Base-by-base conservation (phyloP, 116 monocot genomes). In the Trichopus zeylanicus region DNA sequence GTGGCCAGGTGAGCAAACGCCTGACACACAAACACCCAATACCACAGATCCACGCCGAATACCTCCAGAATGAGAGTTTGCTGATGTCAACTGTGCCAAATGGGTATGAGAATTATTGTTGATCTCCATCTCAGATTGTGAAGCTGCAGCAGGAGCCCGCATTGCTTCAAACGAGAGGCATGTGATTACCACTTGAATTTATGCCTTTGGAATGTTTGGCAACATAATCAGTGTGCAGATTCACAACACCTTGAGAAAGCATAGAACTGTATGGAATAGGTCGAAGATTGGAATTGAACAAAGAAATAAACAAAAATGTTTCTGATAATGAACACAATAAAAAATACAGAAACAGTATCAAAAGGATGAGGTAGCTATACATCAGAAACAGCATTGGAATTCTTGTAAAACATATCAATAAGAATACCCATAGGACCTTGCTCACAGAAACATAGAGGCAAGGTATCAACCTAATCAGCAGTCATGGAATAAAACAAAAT, bases 41-140 rank as follows among this genome's bases (percentile, higher is more conserved):
- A 51, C 49, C 8, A 49, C 63, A 51, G 48, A 49, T 63, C 51
- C 63, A 51, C 63, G 49, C 19, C 32, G 28, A 63, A 63, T 63
- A 22, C 51, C 51, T 29, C 63, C 63, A 51, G 29, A 27, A 12
- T 15, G 15, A 55, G 26, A 55, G 27, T 12, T 29, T 0, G 18
- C 3, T 55, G 55, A 55, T 27, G 29, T 12, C 30, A n/a, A 16
- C 29, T 26, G 11, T 4, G 55, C 29, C 28, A 29, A 55, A 29
- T 27, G 12, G 15, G 18, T 27, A 16, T 15, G 13, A 55, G 55
- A 55, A 55, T 55, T 55, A 42, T 13, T 42, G 13, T 42, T 4
- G n/a, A 13, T 42, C 42, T 13, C n/a, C 13, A n/a, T 1, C 42
- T 42, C 42, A 42, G n/a, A 13, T 42, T 42, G 42, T 42, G 16